Conservation (phyloP, 768 basidiomycete species). For the Cyclocybe aegerita region DNA sequence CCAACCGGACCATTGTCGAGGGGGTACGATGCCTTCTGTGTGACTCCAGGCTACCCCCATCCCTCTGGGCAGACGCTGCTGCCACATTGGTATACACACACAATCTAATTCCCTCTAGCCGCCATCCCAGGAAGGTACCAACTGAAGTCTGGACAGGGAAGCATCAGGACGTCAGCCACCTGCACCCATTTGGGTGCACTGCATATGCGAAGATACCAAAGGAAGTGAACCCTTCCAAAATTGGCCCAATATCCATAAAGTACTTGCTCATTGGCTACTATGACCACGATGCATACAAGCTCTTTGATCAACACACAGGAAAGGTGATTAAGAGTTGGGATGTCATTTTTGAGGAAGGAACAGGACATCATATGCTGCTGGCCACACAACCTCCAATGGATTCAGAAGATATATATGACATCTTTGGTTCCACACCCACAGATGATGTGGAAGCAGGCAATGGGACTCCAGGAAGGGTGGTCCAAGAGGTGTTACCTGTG, state of each 20-base stretch:
- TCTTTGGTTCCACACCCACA: background rate
- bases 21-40: slow-evolving; percentile 18
- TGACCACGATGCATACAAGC: slow-evolving; percentile 16
- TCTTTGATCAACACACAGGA: slow-evolving; percentile 11
- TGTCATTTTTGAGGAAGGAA: slow-evolving; percentile 25
- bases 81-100: slow-evolving; percentile 2
- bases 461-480: no score
- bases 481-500: no score
- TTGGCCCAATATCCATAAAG: slow-evolving; percentile 14
- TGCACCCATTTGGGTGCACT: slow-evolving; percentile 30
- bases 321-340: slow-evolving; percentile 14
- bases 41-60: slow-evolving; percentile 18
- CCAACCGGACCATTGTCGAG: slow-evolving; percentile 25
- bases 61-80: slow-evolving; percentile 14
- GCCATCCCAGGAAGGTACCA: slow-evolving; percentile 12
- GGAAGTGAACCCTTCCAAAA: slow-evolving; percentile 9
- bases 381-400: background rate
- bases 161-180: slow-evolving; percentile 24
- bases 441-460: no score
- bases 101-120: slow-evolving; percentile 8
- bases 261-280: no score
- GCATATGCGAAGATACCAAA: slow-evolving; percentile 24
- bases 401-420: background rate
- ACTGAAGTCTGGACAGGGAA: slow-evolving; percentile 12
- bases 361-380: slow-evolving; percentile 6